Percentiles rank a stretch among this genome's conserved stretches.
Evolutionary conservation across 202 grass and related monocot species (phyloP).

Genomic region (Setaria italica): DNA sequence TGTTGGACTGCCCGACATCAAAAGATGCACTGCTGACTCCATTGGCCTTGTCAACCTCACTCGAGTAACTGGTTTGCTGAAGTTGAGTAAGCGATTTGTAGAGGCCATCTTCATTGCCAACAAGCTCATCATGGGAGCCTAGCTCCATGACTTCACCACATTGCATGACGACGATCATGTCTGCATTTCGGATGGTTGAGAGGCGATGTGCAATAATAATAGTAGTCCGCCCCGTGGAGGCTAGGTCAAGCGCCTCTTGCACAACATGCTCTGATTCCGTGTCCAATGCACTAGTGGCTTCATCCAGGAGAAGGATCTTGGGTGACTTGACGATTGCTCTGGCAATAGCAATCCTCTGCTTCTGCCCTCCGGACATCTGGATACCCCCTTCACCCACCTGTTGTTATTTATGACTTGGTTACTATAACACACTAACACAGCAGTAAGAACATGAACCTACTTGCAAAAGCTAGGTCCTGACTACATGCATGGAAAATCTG

Average conservation of each 20-base stretch:
- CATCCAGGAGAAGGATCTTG: slow-evolving; percentile 89
- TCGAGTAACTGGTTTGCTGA: slow-evolving; percentile 58
- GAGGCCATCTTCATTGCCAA: slow-evolving; percentile 55
- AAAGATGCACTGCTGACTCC: slow-evolving; percentile 15
- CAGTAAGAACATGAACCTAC: background rate
- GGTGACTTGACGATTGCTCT: slow-evolving; percentile 83
- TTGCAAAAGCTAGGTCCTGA: too few species aligned
- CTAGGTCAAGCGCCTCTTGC: slow-evolving; percentile 80
- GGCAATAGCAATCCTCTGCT: slow-evolving; percentile 92
- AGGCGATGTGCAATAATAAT: slow-evolving; percentile 83
- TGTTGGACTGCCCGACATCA: slow-evolving; percentile 30
- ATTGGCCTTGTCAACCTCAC: slow-evolving; percentile 4
- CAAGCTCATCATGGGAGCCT: slow-evolving; percentile 78
- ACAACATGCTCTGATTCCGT: slow-evolving; percentile 72
- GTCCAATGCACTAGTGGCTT: slow-evolving; percentile 87
- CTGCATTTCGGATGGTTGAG: slow-evolving; percentile 82
- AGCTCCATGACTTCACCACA: slow-evolving; percentile 72
- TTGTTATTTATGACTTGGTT: slow-evolving; percentile 18
- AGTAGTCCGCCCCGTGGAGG: slow-evolving; percentile 66
- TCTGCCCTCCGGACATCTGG: slow-evolving; percentile 95
- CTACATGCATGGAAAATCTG: too few species aligned
- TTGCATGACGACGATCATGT: slow-evolving; percentile 75
- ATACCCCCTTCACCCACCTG: slow-evolving; percentile 84
- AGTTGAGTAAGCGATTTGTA: slow-evolving; percentile 70
- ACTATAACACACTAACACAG: background rate